phyloP scores from a whole-genome alignment of 2,329 filamentous ascomycete genomes.

The Scortechinia acanthostroma region DNA sequence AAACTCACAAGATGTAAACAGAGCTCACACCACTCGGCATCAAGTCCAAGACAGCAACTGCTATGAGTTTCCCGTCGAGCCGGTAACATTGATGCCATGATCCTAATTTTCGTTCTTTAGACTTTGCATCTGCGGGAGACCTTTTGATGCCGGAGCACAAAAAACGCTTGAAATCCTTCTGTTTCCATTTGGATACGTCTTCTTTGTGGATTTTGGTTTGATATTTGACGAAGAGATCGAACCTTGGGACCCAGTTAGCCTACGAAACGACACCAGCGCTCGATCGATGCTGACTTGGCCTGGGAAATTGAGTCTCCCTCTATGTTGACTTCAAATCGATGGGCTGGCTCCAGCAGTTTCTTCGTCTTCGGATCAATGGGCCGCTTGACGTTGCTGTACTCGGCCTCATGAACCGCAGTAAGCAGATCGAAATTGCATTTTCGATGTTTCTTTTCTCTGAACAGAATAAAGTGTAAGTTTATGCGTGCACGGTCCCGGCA shows the following conservation, averaged over 20 bases:
- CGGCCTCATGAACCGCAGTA: conserved; percentile 28
- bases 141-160: conserved; percentile 33
- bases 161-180: conserved; percentile 32
- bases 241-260: conserved; percentile 14
- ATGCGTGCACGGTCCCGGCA: conserved; percentile 2
- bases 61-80: conserved; percentile 35
- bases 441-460: conserved; percentile 29
- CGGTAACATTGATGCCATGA: conserved; percentile 41
- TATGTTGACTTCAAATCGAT: conserved; percentile 35
- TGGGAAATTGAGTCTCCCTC: conserved; percentile 34
- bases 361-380: conserved; percentile 32
- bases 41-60: conserved; percentile 35
- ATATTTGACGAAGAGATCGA: conserved; percentile 33
- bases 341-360: conserved; percentile 32
- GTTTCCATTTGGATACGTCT: conserved; percentile 28
- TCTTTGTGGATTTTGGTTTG: conserved; percentile 34
- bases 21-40: conserved; percentile 35
- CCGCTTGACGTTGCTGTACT: conserved; percentile 30
- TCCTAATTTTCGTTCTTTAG: conserved; percentile 27
- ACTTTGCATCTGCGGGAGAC: conserved; percentile 19
- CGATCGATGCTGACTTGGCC: conserved; percentile 23
- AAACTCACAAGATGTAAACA: conserved; percentile 35
- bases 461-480: conserved; percentile 7
- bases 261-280: neutral
- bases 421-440: conserved; percentile 31